Percentiles rank a stretch among this genome's conserved stretches.
phyloP scores from a whole-genome alignment of 129 eudicot genomes.

The Arctium lappa region DNA sequence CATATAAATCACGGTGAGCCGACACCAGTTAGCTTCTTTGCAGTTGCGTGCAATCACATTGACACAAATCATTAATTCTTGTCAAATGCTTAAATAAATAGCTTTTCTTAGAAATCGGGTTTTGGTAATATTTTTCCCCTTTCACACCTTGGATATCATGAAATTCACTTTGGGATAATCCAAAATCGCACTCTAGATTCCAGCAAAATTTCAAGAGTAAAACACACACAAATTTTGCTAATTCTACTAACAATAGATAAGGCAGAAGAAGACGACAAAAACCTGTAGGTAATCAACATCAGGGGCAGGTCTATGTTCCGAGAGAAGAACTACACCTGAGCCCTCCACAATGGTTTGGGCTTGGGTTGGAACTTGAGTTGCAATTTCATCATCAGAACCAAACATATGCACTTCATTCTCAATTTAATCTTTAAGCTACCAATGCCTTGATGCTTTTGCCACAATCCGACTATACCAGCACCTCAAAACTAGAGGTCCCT shows the following conservation, averaged over 20 bases:
- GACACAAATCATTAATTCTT: too few species aligned
- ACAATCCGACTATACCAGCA: slow-evolving; percentile 80
- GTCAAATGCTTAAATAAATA: too few species aligned
- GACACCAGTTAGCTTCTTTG: too few species aligned
- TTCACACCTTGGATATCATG: too few species aligned
- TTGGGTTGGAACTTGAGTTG: slow-evolving; percentile 67
- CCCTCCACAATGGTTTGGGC: slow-evolving; percentile 70
- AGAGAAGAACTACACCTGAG: slow-evolving; percentile 53
- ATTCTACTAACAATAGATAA: background rate
- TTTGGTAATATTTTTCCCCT: too few species aligned
- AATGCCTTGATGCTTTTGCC: slow-evolving; percentile 50
- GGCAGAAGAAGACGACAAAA: slow-evolving; percentile 1
- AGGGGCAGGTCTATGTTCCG: slow-evolving; percentile 77
- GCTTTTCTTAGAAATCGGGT: too few species aligned
- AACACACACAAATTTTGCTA: background rate
- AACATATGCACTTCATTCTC: slow-evolving; percentile 46
- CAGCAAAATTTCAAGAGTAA: too few species aligned
- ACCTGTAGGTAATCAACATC: slow-evolving; percentile 99
- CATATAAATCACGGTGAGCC: too few species aligned
- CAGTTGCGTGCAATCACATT: too few species aligned
- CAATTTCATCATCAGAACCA: slow-evolving; percentile 78
- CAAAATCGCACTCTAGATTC: too few species aligned
- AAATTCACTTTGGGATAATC: too few species aligned
- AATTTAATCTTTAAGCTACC: slow-evolving; percentile 43
- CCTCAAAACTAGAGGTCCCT: slow-evolving; percentile 69